These are phyloP conservation scores for Clarkia xantiana DNA, from an alignment of 345 rosid genomes.

Conservation along the genomic window DNA sequence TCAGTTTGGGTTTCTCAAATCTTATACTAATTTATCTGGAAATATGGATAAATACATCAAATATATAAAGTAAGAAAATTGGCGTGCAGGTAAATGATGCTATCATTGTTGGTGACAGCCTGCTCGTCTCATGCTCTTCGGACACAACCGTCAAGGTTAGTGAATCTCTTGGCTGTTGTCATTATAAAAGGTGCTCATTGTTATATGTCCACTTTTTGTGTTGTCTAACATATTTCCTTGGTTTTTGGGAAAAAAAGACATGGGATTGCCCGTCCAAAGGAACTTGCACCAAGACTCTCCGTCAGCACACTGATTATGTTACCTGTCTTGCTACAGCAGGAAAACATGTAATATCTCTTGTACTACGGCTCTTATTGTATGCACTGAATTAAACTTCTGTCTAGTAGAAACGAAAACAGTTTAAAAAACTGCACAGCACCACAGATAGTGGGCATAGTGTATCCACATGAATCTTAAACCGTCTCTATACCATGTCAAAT, in stretches of 20 bases:
- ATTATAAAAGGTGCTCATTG: background rate
- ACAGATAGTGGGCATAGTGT: too few relatives aligned
- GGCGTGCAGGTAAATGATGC: slow-evolving; percentile 77
- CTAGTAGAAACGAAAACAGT: too few relatives aligned
- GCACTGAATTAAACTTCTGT: too few relatives aligned
- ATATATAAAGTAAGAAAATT: background rate
- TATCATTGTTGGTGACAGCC: slow-evolving; percentile 59
- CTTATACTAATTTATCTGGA: too few relatives aligned
- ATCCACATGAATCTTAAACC: too few relatives aligned
- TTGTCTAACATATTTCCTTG: too few relatives aligned
- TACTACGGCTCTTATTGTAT: too few relatives aligned
- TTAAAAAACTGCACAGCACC: too few relatives aligned
- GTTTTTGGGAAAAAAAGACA: slow-evolving; percentile 15
- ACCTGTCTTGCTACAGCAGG: slow-evolving; percentile 82
- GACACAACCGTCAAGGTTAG: slow-evolving; percentile 92
- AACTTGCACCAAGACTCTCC: slow-evolving; percentile 66
- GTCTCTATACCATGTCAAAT: too few relatives aligned
- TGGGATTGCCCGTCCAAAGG: slow-evolving; percentile 91
- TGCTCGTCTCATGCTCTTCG: slow-evolving; percentile 91
- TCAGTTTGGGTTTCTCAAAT: too few relatives aligned
- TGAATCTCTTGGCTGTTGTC: slow-evolving; percentile 3
- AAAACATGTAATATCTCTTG: slow-evolving; percentile 66
- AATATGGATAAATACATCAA: too few relatives aligned
- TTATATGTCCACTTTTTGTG: background rate
- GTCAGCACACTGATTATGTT: slow-evolving; percentile 95